Conservation (phyloP, 495 filamentous ascomycete genomes). For the Penicillium parvum region DNA sequence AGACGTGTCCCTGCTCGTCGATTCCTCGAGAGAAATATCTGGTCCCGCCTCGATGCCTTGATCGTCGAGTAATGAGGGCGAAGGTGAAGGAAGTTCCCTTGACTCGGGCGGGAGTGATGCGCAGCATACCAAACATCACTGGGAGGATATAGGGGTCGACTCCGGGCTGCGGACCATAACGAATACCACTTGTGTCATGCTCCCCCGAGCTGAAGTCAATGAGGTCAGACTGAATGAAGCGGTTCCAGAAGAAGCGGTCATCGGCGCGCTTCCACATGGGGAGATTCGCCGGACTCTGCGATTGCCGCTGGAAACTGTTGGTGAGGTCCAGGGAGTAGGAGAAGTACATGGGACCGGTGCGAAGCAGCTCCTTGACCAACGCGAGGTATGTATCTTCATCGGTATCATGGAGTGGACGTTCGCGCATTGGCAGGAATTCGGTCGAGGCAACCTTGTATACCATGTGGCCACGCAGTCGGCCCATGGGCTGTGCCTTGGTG, state of each 20-base stretch:
- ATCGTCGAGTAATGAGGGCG: slow-evolving; percentile 80
- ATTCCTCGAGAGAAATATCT: slow-evolving; percentile 92
- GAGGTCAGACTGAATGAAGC: slow-evolving; percentile 82
- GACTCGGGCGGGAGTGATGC: slow-evolving; percentile 74
- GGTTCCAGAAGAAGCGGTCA: slow-evolving; percentile 98
- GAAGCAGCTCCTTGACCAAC: slow-evolving; percentile 71
- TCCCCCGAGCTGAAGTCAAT: slow-evolving; percentile 71
- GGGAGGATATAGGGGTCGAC: slow-evolving; percentile 93
- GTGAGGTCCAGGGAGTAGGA: slow-evolving; percentile 95
- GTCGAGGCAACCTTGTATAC: slow-evolving; percentile 88
- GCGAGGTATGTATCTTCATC: slow-evolving; percentile 90
- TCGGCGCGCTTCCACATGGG: slow-evolving; percentile 92
- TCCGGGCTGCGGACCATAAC: slow-evolving; percentile 64
- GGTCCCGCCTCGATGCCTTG: slow-evolving; percentile 81
- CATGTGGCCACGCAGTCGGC: slow-evolving; percentile 85
- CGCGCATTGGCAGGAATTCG: slow-evolving; percentile 90
- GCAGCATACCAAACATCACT: slow-evolving; percentile 90
- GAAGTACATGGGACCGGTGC: slow-evolving; percentile 90
- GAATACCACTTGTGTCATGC: slow-evolving; percentile 38
- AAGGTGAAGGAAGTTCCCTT: slow-evolving; percentile 80
- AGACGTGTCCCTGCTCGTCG: slow-evolving; percentile 87
- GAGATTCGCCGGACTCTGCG: slow-evolving; percentile 57
- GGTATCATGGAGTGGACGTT: slow-evolving; percentile 81
- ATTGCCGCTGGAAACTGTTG: slow-evolving; percentile 90
- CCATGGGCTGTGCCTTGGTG: slow-evolving; percentile 88